Conservation (phyloP, 2,329 filamentous ascomycete species). For the Ascochyta fabae region DNA sequence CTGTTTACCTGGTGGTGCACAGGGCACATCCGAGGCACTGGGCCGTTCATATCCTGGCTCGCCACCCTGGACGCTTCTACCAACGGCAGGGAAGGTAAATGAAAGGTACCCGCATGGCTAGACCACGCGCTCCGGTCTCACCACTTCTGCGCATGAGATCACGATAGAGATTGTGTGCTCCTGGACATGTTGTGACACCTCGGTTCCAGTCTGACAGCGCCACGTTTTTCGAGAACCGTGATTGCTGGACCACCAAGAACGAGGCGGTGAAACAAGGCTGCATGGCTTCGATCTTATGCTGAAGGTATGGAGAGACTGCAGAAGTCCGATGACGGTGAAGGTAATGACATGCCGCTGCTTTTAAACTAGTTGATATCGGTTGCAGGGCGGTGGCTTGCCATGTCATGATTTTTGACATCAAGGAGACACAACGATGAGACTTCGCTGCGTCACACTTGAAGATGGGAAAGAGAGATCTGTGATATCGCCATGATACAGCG, state of each 20-base stretch:
- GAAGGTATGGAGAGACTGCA: neutral
- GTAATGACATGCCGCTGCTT: too few relatives aligned
- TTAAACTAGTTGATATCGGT: neutral
- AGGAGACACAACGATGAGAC: neutral
- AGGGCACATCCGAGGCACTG: slow-evolving; percentile 2
- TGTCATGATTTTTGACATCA: neutral
- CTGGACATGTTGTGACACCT: slow-evolving; percentile 8
- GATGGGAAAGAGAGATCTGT: neutral
- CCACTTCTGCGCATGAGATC: slow-evolving; percentile 1
- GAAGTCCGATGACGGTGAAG: neutral
- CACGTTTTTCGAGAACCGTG: neutral
- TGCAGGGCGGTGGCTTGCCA: neutral
- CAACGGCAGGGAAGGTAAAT: slow-evolving; percentile 6
- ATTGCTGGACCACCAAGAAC: neutral
- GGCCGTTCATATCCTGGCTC: neutral
- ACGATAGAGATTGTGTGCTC: slow-evolving; percentile 6
- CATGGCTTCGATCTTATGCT: neutral
- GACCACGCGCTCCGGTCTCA: slow-evolving; percentile 10
- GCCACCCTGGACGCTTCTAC: slow-evolving; percentile 1
- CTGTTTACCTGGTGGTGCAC: slow-evolving; percentile 6
- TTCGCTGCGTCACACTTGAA: neutral
- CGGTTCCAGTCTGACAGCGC: slow-evolving; percentile 10
- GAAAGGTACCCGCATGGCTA: slow-evolving; percentile 11
- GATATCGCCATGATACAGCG: neutral
- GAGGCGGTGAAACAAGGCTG: slow-evolving; percentile 5